Conservation (phyloP, 306 rosid species). For the Cucumis hystrix region DNA sequence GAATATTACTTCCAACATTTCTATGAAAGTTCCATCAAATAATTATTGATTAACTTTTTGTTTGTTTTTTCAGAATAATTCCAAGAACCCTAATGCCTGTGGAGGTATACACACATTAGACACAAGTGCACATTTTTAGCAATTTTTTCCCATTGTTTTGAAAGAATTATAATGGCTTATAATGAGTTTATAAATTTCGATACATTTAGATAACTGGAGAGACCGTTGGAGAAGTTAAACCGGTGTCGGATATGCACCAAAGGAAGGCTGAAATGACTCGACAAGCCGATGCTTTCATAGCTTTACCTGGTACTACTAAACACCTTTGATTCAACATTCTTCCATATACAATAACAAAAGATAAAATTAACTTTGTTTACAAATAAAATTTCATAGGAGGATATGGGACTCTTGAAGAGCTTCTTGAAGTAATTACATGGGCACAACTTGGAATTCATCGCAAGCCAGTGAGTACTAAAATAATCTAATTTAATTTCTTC, state of each 20-base stretch:
- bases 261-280: constrained; percentile 99
- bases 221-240: constrained; percentile 82
- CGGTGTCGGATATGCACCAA: constrained; percentile 95
- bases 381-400: constrained; percentile 40
- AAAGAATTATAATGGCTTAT: not conserved
- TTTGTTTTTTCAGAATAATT: constrained; percentile 51
- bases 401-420: constrained; percentile 94
- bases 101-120: constrained; percentile 39
- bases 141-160: not conserved
- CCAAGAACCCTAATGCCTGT: constrained; percentile 86
- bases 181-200: not conserved
- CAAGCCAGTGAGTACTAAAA: constrained; percentile 59
- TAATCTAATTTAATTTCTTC: not conserved
- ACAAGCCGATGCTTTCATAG: constrained; percentile 94
- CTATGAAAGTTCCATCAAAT: not conserved
- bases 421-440: constrained; percentile 98
- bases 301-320: constrained; percentile 77
- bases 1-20: not conserved
- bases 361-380: too few relatives aligned
- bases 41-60: not conserved
- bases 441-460: constrained; percentile 98
- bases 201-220: constrained; percentile 75
- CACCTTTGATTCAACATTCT: too few relatives aligned
- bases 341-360: too few relatives aligned
- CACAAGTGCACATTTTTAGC: not conserved